Base-by-base conservation (phyloP, 2,329 filamentous ascomycete species). In the Sporothrix luriei region DNA sequence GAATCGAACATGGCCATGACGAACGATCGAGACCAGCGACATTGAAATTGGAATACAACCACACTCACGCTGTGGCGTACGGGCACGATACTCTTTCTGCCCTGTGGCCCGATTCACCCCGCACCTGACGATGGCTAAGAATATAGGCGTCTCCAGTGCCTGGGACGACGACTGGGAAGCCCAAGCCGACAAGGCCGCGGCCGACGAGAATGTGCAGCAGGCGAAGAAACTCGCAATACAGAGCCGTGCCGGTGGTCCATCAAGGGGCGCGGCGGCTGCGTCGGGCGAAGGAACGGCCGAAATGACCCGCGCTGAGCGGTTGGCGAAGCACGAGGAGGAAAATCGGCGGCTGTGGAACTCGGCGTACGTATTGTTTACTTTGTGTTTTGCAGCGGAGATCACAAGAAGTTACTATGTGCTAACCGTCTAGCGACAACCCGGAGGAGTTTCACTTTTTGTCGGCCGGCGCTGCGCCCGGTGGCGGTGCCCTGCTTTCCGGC, bases 151-250 rank as follows among this genome's bases (percentile, higher is more conserved):
- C 70, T 89, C 91, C 49, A 88, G 93, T 78, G 94, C 93, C 24
- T 97, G 94, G 94, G 93, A 94, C 46, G 85, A 97, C 75, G 92
- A 97, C 76, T 98, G 94, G 93, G 92, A 94, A 78, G 81, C 83
- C 6, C 86, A 91, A 77, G 92, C 91, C 70, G 93, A 97, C 78
- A 84, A 77, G 48, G 69, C 74, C 19, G 73, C 73, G 51, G 73
- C 80, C 74, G 78, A 80, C 72, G 80, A 80, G 68, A 52, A 69
- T 14, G 62, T 59, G 21, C 48, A 48, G 57, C 54, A 40, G n/a
- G 10, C 49, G 21, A 68, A 49, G 66, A 51, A 59, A 33, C 67
- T 51, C 5, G 26, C 33, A 13, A 21, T 40, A 24, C 49, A 54
- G 38, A 19, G 24, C 21, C 29, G 48, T 11, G 33, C 33, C 19